Conservation (phyloP, 306 rosid genomes). For the Citrullus mucosospermus region DNA sequence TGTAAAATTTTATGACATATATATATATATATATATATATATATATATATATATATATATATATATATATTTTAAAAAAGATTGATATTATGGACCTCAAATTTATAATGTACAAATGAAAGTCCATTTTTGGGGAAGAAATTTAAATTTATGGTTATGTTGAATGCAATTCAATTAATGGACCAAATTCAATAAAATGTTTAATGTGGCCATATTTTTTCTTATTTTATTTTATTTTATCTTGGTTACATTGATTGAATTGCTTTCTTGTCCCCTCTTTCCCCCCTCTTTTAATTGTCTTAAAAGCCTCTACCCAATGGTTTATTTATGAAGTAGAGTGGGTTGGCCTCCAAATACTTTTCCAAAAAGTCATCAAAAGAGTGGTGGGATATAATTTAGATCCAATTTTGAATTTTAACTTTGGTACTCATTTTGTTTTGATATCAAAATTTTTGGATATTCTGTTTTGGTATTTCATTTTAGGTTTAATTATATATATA, state of each 20-base stretch:
- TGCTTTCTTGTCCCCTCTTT: neutral
- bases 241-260: neutral
- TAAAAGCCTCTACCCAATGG: neutral
- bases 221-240: neutral
- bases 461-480: too few species aligned
- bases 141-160: neutral
- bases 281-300: neutral
- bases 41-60: too few species aligned
- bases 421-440: too few species aligned
- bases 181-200: neutral
- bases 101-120: neutral
- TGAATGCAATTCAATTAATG: neutral
- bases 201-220: neutral
- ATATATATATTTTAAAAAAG: too few species aligned
- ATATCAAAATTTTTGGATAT: too few species aligned
- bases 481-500: too few species aligned
- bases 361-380: neutral
- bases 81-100: neutral
- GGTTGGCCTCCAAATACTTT: neutral
- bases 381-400: too few species aligned
- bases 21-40: too few species aligned
- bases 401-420: too few species aligned
- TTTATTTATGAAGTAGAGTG: neutral
- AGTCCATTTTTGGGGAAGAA: neutral
- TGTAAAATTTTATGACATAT: too few species aligned